phyloP scores from a whole-genome alignment of 768 basidiomycete species.

The Rhizopogon vulgaris region DNA sequence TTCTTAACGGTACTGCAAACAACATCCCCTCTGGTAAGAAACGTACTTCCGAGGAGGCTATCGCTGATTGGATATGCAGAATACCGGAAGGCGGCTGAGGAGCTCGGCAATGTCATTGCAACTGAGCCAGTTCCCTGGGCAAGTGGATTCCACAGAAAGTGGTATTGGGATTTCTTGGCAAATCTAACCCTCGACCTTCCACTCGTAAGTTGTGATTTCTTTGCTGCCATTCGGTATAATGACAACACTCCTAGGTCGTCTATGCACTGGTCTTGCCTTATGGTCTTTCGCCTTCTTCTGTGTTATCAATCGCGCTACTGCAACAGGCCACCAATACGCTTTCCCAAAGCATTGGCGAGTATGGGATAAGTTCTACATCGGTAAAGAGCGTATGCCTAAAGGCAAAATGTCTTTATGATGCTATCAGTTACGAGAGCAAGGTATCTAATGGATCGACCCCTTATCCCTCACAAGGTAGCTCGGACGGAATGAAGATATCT shows the following conservation, averaged over 20 bases:
- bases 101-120: conserved; percentile 24
- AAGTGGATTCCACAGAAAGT: conserved; percentile 12
- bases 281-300: conserved; percentile 21
- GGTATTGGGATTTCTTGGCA: conserved; percentile 32
- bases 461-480: conserved; percentile 4
- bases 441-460: conserved; percentile 14
- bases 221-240: neutral
- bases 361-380: conserved; percentile 1
- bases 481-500: conserved; percentile 20
- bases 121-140: conserved; percentile 21
- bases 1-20: conserved; percentile 30
- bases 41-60: accelerated
- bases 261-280: conserved; percentile 17
- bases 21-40: conserved; percentile 26
- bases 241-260: conserved; percentile 13
- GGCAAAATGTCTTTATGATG: conserved; percentile 16
- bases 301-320: conserved; percentile 29
- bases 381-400: conserved; percentile 9
- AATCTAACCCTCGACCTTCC: conserved; percentile 27
- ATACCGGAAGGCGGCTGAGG: conserved; percentile 25
- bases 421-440: conserved; percentile 13
- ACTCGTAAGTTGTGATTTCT: conserved; percentile 21
- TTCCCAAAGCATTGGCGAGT: conserved; percentile 12
- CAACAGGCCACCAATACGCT: conserved; percentile 24
- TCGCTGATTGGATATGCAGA: conserved; percentile 21